Conservation (phyloP, 306 rosid genomes). For the Phaseolus lunatus region DNA sequence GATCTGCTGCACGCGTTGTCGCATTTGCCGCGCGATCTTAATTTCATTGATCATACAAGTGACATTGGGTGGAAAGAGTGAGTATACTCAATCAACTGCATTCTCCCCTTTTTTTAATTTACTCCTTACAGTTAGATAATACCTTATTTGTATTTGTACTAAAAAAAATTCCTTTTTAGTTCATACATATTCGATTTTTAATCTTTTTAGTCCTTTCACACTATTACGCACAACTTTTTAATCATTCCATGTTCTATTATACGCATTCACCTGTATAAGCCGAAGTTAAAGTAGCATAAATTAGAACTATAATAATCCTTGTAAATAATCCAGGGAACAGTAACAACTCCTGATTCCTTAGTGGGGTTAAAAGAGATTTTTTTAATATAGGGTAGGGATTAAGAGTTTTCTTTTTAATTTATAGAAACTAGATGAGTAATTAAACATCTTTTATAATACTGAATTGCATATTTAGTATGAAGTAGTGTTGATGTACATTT, state of each 20-base stretch:
- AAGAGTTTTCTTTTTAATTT: no score
- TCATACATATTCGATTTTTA: background rate
- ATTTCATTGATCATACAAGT: conserved; percentile 88
- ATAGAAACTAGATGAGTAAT: background rate
- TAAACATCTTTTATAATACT: no score
- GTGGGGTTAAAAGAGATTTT: background rate
- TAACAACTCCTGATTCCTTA: background rate
- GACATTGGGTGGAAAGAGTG: conserved; percentile 95
- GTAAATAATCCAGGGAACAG: background rate
- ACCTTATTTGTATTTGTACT: no score
- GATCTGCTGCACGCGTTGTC: conserved; percentile 86
- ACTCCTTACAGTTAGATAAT: no score
- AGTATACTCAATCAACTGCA: conserved; percentile 17
- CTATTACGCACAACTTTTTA: no score
- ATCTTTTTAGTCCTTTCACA: no score
- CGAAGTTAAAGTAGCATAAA: background rate
- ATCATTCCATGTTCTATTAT: background rate
- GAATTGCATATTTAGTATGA: no score
- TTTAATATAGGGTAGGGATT: background rate
- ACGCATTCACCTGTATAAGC: background rate
- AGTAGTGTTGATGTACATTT: no score
- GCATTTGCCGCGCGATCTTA: conserved; percentile 78
- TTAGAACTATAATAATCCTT: background rate
- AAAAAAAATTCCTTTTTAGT: background rate
- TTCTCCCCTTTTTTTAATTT: background rate